phyloP scores from a whole-genome alignment of 192 early-diverging fungal genomes.

The Coemansia reversa region DNA sequence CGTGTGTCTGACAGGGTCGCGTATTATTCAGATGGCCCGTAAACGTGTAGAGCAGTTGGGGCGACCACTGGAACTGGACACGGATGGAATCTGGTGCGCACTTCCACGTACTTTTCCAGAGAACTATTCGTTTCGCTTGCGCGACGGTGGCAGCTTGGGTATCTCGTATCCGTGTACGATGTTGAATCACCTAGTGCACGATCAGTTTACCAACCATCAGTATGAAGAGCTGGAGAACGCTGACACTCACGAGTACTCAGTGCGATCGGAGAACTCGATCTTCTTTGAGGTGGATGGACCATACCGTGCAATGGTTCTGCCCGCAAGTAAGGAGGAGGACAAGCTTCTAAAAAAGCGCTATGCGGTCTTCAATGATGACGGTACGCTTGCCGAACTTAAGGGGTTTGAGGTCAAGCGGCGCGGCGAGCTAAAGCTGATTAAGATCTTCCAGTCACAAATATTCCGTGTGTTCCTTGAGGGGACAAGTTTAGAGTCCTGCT shows the following conservation, averaged over 20 bases:
- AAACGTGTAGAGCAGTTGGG: constrained; percentile 90
- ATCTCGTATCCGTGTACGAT: constrained; percentile 98
- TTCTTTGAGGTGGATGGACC: constrained; percentile 99
- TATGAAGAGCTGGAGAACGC: constrained; percentile 79
- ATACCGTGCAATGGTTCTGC: constrained; percentile 97
- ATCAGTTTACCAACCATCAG: constrained; percentile 95
- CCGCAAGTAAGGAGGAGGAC: constrained; percentile 91
- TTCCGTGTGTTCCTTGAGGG: constrained; percentile 95
- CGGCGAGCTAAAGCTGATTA: constrained; percentile 97
- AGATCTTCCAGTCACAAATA: constrained; percentile 93
- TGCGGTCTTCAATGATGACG: constrained; percentile 96
- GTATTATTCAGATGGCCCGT: constrained; percentile 96
- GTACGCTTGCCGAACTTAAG: constrained; percentile 92
- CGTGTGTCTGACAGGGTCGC: constrained; percentile 93
- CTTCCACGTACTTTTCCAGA: constrained; percentile 91
- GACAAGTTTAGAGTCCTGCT: constrained; percentile 80
- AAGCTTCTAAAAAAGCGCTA: constrained; percentile 98
- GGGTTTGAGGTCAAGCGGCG: constrained; percentile 99
- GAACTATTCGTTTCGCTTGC: constrained; percentile 83
- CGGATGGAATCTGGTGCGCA: constrained; percentile 99
- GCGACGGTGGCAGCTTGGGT: constrained; percentile 72
- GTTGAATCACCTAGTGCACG: constrained; percentile 96
- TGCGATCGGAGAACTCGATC: constrained; percentile 89
- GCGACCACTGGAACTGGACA: constrained; percentile 93
- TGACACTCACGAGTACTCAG: constrained; percentile 61